Conservation (phyloP, 176 grass and related monocot genomes). For the Oryza meyeriana region DNA sequence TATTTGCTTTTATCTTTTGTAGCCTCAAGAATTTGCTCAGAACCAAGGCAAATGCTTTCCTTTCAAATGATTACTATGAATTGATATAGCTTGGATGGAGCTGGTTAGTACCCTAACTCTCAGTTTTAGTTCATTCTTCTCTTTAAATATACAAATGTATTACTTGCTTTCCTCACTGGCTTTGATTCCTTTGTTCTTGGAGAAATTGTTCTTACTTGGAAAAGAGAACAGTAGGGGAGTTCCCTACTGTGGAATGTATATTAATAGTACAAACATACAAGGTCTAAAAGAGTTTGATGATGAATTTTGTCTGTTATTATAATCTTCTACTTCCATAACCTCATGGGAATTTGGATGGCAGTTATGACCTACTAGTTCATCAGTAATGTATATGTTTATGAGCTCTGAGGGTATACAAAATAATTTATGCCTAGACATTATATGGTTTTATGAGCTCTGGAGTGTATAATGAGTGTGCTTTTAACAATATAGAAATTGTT, state of each 20-base stretch:
- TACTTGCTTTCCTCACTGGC: neutral
- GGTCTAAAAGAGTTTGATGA: neutral
- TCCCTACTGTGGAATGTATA: neutral
- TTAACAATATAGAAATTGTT: too few species aligned
- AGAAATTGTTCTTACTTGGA: neutral
- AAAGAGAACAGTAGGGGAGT: neutral
- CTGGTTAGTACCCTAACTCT: conserved; percentile 59
- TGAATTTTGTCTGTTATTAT: neutral
- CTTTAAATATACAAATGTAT: neutral
- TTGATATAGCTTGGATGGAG: conserved; percentile 98
- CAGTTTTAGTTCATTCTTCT: conserved; percentile 20
- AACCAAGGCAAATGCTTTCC: conserved; percentile 87
- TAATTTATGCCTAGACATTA: neutral
- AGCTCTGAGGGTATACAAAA: neutral
- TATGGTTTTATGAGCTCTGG: neutral
- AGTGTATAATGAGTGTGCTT: neutral
- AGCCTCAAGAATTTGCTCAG: conserved; percentile 85
- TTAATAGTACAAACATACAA: neutral
- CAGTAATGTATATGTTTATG: too few species aligned
- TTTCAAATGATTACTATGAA: conserved; percentile 96
- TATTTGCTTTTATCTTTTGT: conserved; percentile 27
- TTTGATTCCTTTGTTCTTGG: conserved; percentile 7
- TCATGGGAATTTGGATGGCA: neutral
- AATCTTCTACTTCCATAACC: neutral
- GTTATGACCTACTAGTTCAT: too few species aligned